These are phyloP conservation scores for Penicillium sp. DNA, from an alignment of 2,329 filamentous ascomycete genomes.

Conservation along the genomic window DNA sequence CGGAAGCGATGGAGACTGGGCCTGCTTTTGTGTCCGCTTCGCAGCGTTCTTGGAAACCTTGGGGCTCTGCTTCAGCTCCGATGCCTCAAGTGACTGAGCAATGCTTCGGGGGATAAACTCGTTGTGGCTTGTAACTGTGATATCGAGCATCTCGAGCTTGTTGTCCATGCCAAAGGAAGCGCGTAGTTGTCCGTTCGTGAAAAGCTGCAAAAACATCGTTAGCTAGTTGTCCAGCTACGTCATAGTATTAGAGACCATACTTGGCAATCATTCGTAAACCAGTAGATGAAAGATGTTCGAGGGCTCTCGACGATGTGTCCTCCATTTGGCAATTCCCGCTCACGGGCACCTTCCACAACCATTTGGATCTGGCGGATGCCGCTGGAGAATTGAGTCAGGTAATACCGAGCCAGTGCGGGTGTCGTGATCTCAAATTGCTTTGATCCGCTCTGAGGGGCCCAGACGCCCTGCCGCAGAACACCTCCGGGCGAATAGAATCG, in stretches of 20 bases:
- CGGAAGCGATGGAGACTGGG: conserved; percentile 42
- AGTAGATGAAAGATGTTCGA: conserved; percentile 80
- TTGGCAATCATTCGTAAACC: conserved; percentile 80
- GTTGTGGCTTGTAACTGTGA: conserved; percentile 71
- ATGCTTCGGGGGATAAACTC: conserved; percentile 76
- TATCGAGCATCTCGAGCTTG: conserved; percentile 82
- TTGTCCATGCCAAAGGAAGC: conserved; percentile 76
- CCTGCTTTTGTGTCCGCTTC: conserved; percentile 52
- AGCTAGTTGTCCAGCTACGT: not conserved
- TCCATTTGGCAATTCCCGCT: conserved; percentile 59
- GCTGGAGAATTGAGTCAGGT: conserved; percentile 82
- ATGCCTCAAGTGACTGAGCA: conserved; percentile 50
- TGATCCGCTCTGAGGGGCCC: conserved; percentile 53
- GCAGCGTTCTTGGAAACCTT: conserved; percentile 56
- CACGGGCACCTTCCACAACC: conserved; percentile 68
- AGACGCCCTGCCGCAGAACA: conserved; percentile 71
- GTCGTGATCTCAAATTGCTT: conserved; percentile 87
- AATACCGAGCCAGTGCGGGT: conserved; percentile 81
- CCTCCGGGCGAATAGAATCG: conserved; percentile 78
- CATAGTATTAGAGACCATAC: conserved; percentile 49
- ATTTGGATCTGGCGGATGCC: conserved; percentile 84
- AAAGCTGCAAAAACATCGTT: conserved; percentile 54
- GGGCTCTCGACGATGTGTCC: conserved; percentile 72
- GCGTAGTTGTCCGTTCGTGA: conserved; percentile 72
- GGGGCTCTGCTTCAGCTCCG: conserved; percentile 58